Evolutionary conservation across 2,329 filamentous ascomycete species (phyloP).

Genomic region (Talaromyces sp.): DNA sequence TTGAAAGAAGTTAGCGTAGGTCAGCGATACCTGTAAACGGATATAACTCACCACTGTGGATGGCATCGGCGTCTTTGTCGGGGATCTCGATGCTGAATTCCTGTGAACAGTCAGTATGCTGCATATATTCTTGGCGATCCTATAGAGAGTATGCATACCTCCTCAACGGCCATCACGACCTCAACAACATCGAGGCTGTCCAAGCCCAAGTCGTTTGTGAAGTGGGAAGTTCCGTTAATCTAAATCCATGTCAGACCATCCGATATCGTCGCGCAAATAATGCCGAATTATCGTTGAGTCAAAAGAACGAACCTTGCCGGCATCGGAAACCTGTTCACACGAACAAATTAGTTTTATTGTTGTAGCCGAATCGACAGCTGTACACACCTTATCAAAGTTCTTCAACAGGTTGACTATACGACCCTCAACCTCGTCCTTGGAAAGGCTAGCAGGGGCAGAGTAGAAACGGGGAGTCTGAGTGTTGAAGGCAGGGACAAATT

Average conservation of each 20-base stretch:
- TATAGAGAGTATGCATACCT: constrained; percentile 55
- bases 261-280: not conserved
- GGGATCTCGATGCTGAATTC: constrained; percentile 94
- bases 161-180: constrained; percentile 99
- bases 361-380: not conserved
- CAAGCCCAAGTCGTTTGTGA: constrained; percentile 93
- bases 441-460: constrained; percentile 73
- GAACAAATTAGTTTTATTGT: constrained; percentile 15
- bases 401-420: constrained; percentile 89
- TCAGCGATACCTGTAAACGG: not conserved
- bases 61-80: constrained; percentile 91
- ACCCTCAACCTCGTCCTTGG: constrained; percentile 81
- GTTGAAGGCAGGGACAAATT: constrained; percentile 59
- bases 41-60: constrained; percentile 76
- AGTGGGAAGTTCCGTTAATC: constrained; percentile 83
- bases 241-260: constrained; percentile 41
- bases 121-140: not conserved
- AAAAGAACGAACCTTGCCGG: constrained; percentile 36
- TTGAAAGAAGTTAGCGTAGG: constrained; percentile 38
- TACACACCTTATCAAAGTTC: constrained; percentile 91
- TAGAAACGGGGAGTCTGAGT: constrained; percentile 77
- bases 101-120: constrained; percentile 37
- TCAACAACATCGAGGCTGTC: constrained; percentile 98
- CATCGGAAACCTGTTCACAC: constrained; percentile 34
- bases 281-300: not conserved